Evolutionary conservation across 2,329 filamentous ascomycete species (phyloP), one percentile per base, ranked within the genome.

Genomic region (Fusarium anguioides): DNA sequence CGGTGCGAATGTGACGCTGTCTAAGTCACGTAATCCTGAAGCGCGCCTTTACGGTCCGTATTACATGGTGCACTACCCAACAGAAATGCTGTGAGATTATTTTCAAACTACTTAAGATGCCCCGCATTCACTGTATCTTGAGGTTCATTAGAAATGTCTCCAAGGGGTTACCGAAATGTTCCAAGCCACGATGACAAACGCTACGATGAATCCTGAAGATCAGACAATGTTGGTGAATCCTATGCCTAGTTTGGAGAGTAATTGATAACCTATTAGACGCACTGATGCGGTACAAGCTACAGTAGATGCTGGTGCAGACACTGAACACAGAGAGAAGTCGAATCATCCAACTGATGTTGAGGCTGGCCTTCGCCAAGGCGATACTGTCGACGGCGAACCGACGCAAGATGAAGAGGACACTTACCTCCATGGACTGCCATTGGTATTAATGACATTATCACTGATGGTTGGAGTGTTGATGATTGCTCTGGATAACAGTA

Each of bases 401-500:
- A 21, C n/a, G 6, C 46, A 29, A 0, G 21, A 44, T 4, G 65
- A 66, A 33, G 49, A 41, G 0, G 35, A 62, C 6, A 44, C 6
- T 4, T 66, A 71, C 20, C 54, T 71, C 3, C 63, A 71, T 40
- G 69, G 63, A 3, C 8, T 59, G 4, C 33, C 59, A 0, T 36
- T 70, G 0, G 45, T 66, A 1, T 39, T 68, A 7, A 71, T 71
- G 69, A 42, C 52, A 0, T 42, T 71, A 5, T 71, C 63, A 5
- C 36, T 71, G 7, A 71, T 71, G 69, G 60, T 60, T 2, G 57
- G 63, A 8, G 52, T 68, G 21, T 60, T 71, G 11, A 70, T 64
- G 31, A 54, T 71, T 7, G 64, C 70, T 4, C 18, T 74, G 2
- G 72, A 74, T 40, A 73, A 67, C 10, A 72, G 50, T 37, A 72